These are phyloP conservation scores for Zygosaccharomyces sapae DNA, from an alignment of 1,139 yeast species.

Conservation along the genomic window DNA sequence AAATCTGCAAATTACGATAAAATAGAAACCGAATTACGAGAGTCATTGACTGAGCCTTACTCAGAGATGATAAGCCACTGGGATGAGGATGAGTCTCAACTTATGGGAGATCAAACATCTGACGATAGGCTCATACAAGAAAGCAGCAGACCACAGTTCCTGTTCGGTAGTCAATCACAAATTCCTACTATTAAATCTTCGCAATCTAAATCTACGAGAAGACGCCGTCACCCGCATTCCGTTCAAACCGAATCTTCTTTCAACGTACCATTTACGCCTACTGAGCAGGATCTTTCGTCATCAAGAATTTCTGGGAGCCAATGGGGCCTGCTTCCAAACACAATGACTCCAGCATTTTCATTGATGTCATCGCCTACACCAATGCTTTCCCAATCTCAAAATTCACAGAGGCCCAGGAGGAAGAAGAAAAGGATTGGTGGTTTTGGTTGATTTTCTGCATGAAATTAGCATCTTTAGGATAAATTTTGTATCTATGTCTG, in stretches of 20 bases:
- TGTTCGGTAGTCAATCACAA: constrained; percentile 22
- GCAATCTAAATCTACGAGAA: constrained; percentile 16
- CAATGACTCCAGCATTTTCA: constrained; percentile 34
- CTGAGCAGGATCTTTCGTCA: constrained; percentile 6
- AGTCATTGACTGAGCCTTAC: constrained; percentile 15
- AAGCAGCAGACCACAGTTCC: constrained; percentile 20
- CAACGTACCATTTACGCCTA: constrained; percentile 5
- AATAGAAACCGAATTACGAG: constrained; percentile 7
- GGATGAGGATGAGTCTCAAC: constrained; percentile 21
- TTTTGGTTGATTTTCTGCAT: constrained; percentile 19
- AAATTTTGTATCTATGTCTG: background rate
- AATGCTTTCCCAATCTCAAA: constrained; percentile 18
- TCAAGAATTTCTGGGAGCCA: constrained; percentile 9
- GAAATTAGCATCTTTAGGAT: background rate
- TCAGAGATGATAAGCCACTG: constrained; percentile 25
- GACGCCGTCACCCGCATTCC: constrained; percentile 6
- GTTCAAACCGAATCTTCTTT: constrained; percentile 7
- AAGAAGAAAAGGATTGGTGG: constrained; percentile 33
- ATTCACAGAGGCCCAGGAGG: constrained; percentile 22
- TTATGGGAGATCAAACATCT: background rate
- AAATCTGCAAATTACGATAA: constrained; percentile 13
- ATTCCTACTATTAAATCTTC: constrained; percentile 31
- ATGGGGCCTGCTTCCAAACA: constrained; percentile 21
- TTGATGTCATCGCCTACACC: constrained; percentile 20
- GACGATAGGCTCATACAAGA: constrained; percentile 8